Percentiles rank a stretch among this genome's conserved stretches.
These are phyloP conservation scores for Trichoderma breve DNA, from an alignment of 2,329 filamentous ascomycete genomes.

Conservation along the genomic window DNA sequence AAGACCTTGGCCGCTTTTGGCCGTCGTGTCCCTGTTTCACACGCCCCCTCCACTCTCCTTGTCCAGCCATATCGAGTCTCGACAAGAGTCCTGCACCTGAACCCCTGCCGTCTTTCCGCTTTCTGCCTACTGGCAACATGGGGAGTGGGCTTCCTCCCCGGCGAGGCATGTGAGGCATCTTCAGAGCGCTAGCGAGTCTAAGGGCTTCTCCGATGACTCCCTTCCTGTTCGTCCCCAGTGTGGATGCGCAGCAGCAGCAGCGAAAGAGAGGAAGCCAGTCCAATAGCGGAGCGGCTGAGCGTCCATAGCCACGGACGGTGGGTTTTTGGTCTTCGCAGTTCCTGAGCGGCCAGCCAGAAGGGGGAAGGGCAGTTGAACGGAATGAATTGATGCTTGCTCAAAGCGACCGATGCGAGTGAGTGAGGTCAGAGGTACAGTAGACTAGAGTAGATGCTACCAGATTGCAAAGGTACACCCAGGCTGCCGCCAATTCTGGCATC, in stretches of 20 bases:
- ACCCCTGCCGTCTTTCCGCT: constrained; percentile 18
- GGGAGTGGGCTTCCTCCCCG: background rate
- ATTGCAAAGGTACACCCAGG: background rate
- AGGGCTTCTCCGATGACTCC: constrained; percentile 21
- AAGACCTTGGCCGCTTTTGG: constrained; percentile 12
- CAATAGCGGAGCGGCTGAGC: constrained; percentile 20
- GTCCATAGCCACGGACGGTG: constrained; percentile 19
- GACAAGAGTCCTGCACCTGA: constrained; percentile 1
- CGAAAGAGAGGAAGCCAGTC: background rate
- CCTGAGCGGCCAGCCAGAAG: constrained; percentile 16
- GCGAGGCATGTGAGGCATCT: constrained; percentile 20
- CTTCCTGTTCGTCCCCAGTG: constrained; percentile 2
- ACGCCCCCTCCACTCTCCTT: constrained; percentile 13
- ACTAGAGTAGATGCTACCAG: background rate
- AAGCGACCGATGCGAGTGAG: background rate
- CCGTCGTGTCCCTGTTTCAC: constrained; percentile 7
- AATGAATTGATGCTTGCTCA: background rate
- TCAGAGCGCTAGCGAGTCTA: constrained; percentile 7
- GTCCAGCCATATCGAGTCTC: constrained; percentile 11
- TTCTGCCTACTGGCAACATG: constrained; percentile 15
- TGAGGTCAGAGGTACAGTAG: background rate
- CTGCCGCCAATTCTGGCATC: constrained; percentile 1
- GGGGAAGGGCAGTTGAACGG: background rate
- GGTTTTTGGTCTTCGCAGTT: background rate
- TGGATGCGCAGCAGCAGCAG: constrained; percentile 13